These are phyloP conservation scores for Panaeolus cyanescens DNA, from an alignment of 768 basidiomycete species.

Conservation along the genomic window DNA sequence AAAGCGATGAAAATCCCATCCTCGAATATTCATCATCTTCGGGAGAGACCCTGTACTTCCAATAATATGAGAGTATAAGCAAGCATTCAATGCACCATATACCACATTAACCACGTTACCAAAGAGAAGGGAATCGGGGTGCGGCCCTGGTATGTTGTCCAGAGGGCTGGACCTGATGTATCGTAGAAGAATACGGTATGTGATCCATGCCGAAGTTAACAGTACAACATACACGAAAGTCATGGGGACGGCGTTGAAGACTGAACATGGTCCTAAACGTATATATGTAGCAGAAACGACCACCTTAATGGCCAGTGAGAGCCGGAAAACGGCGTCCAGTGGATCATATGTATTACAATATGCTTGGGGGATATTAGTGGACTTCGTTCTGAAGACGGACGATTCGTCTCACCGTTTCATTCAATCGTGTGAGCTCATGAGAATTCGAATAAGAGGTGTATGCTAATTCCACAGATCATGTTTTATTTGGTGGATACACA, in stretches of 20 bases:
- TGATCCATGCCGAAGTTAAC: neutral
- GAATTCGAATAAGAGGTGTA: neutral
- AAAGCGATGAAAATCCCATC: slow-evolving; percentile 32
- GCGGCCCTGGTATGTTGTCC: slow-evolving; percentile 9
- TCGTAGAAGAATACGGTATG: neutral
- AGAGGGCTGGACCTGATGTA: neutral
- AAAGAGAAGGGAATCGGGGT: slow-evolving; percentile 1
- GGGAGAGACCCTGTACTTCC: slow-evolving; percentile 27
- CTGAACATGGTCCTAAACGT: neutral
- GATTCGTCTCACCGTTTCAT: neutral
- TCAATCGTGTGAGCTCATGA: neutral
- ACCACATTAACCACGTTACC: neutral
- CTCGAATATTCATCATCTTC: slow-evolving; percentile 27
- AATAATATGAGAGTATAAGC: neutral
- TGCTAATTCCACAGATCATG: too few relatives aligned
- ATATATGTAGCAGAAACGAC: neutral
- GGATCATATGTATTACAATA: neutral
- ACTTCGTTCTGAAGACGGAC: neutral
- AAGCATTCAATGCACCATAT: neutral
- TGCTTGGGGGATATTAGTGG: neutral
- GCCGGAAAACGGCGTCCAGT: neutral
- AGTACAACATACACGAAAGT: neutral
- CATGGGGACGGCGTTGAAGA: neutral
- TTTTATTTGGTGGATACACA: too few relatives aligned
- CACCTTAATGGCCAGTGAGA: neutral